Percentiles rank a stretch among this genome's conserved stretches.
phyloP scores from a whole-genome alignment of 139 green algal genomes.

The Chlorella sp. region DNA sequence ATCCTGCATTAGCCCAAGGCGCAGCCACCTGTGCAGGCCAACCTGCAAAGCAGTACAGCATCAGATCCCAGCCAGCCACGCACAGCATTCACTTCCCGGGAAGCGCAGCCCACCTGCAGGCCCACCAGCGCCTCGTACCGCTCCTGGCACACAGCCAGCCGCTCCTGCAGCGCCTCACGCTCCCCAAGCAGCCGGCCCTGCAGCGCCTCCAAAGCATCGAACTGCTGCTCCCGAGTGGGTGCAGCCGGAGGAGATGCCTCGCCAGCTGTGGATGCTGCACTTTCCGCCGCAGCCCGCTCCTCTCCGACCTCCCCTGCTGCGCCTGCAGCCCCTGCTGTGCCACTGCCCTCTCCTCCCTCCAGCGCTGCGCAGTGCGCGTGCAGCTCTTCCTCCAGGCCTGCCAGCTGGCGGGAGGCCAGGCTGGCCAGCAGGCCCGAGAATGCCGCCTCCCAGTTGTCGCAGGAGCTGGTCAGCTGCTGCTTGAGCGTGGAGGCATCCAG shows the following conservation, averaged over 20 bases:
- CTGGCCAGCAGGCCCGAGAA: constrained; percentile 80
- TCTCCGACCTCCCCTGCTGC: neutral
- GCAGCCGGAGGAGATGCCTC: neutral
- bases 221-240: neutral
- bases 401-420: constrained; percentile 71
- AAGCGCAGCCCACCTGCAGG: constrained; percentile 12
- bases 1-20: neutral
- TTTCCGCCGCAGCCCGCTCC: neutral
- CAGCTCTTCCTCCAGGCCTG: constrained; percentile 51
- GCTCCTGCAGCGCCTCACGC: constrained; percentile 15
- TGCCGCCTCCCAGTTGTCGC: constrained; percentile 81
- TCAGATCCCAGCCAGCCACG: neutral
- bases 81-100: neutral
- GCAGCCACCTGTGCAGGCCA: too few species aligned
- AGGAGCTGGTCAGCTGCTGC: constrained; percentile 76
- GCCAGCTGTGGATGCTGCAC: neutral
- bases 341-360: neutral
- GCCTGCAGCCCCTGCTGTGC: too few species aligned
- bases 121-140: constrained; percentile 24
- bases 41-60: neutral
- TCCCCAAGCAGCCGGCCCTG: neutral
- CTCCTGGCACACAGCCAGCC: constrained; percentile 3
- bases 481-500: constrained; percentile 92
- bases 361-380: neutral
- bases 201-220: constrained; percentile 3